Percentiles rank a stretch among this genome's conserved stretches.
Conservation (phyloP, 2,329 filamentous ascomycete species). For the Pseudopyrenochaeta lycopersici region DNA sequence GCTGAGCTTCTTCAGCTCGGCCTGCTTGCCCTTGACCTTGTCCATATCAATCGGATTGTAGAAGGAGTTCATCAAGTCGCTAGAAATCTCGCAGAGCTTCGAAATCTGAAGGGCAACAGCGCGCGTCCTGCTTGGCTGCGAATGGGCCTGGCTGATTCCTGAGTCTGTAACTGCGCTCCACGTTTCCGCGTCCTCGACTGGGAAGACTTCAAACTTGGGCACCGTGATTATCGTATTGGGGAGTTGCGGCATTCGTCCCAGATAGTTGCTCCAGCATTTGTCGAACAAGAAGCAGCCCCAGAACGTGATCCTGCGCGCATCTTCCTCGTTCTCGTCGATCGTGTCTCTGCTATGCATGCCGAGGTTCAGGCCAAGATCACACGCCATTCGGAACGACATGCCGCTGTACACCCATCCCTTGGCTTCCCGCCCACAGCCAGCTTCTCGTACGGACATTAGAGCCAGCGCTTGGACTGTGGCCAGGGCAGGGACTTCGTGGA, state of each 20-base stretch:
- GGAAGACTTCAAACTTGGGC: slow-evolving; percentile 90
- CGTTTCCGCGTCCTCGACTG: slow-evolving; percentile 81
- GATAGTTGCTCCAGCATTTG: slow-evolving; percentile 98
- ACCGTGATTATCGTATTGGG: slow-evolving; percentile 82
- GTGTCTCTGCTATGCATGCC: slow-evolving; percentile 65
- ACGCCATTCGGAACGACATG: slow-evolving; percentile 98
- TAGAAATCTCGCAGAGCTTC: slow-evolving; percentile 89
- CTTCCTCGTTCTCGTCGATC: slow-evolving; percentile 82
- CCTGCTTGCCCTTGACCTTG: slow-evolving; percentile 74
- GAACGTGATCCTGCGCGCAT: slow-evolving; percentile 90
- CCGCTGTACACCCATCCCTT: slow-evolving; percentile 99
- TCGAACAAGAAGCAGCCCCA: slow-evolving; percentile 99
- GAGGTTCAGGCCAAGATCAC: slow-evolving; percentile 90
- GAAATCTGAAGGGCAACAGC: slow-evolving; percentile 77
- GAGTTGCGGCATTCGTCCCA: slow-evolving; percentile 88
- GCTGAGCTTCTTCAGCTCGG: slow-evolving; percentile 90
- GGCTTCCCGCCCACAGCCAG: slow-evolving; percentile 90
- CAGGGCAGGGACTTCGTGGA: slow-evolving; percentile 87
- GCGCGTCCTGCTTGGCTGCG: slow-evolving; percentile 83
- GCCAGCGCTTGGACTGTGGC: slow-evolving; percentile 93
- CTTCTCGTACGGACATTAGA: slow-evolving; percentile 95
- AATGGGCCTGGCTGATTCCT: slow-evolving; percentile 75
- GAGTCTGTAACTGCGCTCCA: slow-evolving; percentile 92
- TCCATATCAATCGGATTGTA: slow-evolving; percentile 79
- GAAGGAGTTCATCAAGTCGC: slow-evolving; percentile 87